Conservation (phyloP, 176 grass and related monocot genomes). For the Tillandsia fasciculata region DNA sequence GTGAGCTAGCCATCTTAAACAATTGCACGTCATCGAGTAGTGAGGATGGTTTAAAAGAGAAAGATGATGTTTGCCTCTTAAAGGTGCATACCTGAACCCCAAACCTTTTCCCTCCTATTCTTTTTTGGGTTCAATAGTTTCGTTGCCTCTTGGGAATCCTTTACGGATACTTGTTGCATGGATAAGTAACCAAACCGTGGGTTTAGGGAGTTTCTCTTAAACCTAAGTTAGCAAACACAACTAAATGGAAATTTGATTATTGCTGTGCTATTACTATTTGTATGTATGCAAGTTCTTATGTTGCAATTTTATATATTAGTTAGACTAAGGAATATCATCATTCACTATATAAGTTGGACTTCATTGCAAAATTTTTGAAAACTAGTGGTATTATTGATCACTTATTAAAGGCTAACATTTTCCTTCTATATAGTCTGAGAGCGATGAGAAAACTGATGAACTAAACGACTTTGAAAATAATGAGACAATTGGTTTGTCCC, state of each 20-base stretch:
- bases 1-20: slow-evolving; percentile 2
- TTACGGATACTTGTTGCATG: no score
- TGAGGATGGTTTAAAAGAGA: slow-evolving; percentile 7
- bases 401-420: not conserved
- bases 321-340: no score
- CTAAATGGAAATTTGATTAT: no score
- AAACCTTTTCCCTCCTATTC: not conserved
- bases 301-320: no score
- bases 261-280: no score
- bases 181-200: no score
- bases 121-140: not conserved
- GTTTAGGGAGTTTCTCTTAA: no score
- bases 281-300: no score
- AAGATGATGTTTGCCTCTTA: not conserved
- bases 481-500: slow-evolving; percentile 15
- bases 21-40: not conserved
- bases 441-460: slow-evolving; percentile 8
- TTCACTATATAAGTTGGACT: no score
- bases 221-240: no score
- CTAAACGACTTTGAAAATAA: not conserved
- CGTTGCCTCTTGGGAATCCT: not conserved
- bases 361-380: not conserved
- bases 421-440: slow-evolving; percentile 22
- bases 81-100: slow-evolving; percentile 19
- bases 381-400: not conserved